Base-by-base conservation (phyloP, 345 rosid genomes). In the Ricinus communis region DNA sequence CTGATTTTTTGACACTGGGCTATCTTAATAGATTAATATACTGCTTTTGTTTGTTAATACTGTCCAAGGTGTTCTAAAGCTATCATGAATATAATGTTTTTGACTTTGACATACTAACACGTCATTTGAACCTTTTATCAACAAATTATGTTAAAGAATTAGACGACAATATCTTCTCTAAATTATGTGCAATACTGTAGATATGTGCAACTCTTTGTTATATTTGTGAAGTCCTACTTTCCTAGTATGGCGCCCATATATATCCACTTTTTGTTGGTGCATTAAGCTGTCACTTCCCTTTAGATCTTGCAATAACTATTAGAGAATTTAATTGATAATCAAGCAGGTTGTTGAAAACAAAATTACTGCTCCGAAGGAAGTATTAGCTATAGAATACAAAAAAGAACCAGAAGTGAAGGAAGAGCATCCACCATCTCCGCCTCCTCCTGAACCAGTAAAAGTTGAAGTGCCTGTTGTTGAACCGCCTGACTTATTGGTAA, bases 401-500 rank as follows among this genome's bases (percentile, higher is more conserved):
- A 87, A 81, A 70, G 70, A 87, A 16, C 68, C 77, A 14, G 85
- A 85, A 80, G 83, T 79, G 45, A 81, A 81, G 77, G 90, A 82
- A 77, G 86, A 80, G 77, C 62, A 54, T 56, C 83, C 87, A 15
- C 76, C 79, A 50, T 81, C 86, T 13, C 84, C 87, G 31, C 87
- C 91, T 72, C 77, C 74, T 5, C 86, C 90, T 30, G 87, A 88
- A 85, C 89, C 90, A 36, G 86, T 82, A 62, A 87, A 90, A 83
- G 84, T 49, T 59, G 92, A 88, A 79, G 71, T 69, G 41, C 86
- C 97, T 65, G 77, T 75, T 71, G 90, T 71, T 65, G 84, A 87
- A 79, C 92, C 86, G 61, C 91, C 90, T 71, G 96, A 95, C 85
- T 73, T 95, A 72, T 69, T 95, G 97, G 99, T 95, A 83, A 63